Percentiles rank a stretch among this genome's conserved stretches.
These are phyloP conservation scores for Xerocomellus dryophilus DNA, from an alignment of 768 basidiomycete genomes.

Conservation along the genomic window DNA sequence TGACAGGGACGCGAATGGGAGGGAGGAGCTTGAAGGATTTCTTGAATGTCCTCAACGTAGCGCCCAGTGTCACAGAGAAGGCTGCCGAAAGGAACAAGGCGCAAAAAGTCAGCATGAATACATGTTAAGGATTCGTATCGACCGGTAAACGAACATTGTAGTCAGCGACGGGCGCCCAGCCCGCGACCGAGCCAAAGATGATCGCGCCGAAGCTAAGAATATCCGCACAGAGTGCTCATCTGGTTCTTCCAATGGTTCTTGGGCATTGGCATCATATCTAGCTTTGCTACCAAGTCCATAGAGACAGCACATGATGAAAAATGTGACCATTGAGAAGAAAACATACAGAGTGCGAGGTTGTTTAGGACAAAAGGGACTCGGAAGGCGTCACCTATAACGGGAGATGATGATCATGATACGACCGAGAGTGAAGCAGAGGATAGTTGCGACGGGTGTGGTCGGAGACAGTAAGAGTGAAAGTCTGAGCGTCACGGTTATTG, in stretches of 20 bases:
- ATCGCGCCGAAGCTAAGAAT: constrained; percentile 52
- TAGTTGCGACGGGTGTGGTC: constrained; percentile 38
- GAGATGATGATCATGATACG: constrained; percentile 54
- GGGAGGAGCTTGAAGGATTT: no score
- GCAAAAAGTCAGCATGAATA: constrained; percentile 50
- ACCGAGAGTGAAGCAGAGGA: constrained; percentile 46
- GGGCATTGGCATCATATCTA: constrained; percentile 44
- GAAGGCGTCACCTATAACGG: constrained; percentile 47
- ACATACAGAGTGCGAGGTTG: constrained; percentile 47
- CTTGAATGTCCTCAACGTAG: constrained; percentile 41
- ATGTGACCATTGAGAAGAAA: constrained; percentile 25
- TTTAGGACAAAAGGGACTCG: constrained; percentile 54
- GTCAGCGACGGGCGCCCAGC: constrained; percentile 54
- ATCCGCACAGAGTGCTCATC: constrained; percentile 43
- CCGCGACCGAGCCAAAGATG: constrained; percentile 46
- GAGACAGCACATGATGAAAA: constrained; percentile 49
- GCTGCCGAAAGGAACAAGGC: constrained; percentile 48
- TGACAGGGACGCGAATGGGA: no score
- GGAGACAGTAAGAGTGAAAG: constrained; percentile 44
- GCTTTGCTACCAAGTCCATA: constrained; percentile 48
- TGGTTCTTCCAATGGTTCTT: constrained; percentile 43
- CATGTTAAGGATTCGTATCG: constrained; percentile 38
- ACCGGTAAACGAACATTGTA: constrained; percentile 51
- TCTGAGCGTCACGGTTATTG: no score
- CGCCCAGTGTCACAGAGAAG: constrained; percentile 38